A percentile compares a stretch with the other conserved stretches of the same genome.
phyloP scores from a whole-genome alignment of 495 filamentous ascomycete species.

The Daldinia decipiens region DNA sequence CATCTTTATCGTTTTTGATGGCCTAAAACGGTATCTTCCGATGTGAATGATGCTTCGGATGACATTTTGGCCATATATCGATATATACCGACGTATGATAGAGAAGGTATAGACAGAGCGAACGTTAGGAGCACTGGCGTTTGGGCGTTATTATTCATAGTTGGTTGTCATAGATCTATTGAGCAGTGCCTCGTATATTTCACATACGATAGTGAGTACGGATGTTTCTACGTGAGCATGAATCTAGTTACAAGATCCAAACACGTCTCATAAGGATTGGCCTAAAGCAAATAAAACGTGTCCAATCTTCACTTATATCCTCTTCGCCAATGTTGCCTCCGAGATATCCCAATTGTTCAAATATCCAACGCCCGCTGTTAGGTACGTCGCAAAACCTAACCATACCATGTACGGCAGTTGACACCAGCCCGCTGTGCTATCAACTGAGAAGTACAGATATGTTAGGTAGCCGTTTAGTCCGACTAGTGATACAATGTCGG shows the following conservation, averaged over 20 bases:
- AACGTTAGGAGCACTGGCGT: conserved; percentile 34
- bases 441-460: conserved; percentile 77
- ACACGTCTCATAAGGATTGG: not conserved
- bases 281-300: not conserved
- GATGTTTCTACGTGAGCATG: conserved; percentile 1
- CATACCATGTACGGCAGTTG: conserved; percentile 83
- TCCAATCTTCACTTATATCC: conserved; percentile 11
- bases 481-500: conserved; percentile 76
- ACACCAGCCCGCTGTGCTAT: conserved; percentile 74
- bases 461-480: conserved; percentile 75
- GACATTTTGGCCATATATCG: conserved; percentile 17
- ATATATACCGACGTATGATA: conserved; percentile 23
- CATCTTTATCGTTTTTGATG: conserved; percentile 94
- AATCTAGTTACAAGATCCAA: not conserved
- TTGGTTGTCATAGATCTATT: conserved; percentile 24
- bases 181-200: not conserved
- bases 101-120: conserved; percentile 34
- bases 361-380: conserved; percentile 75
- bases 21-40: conserved; percentile 72
- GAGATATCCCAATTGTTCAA: conserved; percentile 80
- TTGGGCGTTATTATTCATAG: conserved; percentile 33
- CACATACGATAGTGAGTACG: not conserved
- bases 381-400: conserved; percentile 85
- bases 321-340: conserved; percentile 43
- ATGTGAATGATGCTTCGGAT: conserved; percentile 42